These are phyloP conservation scores for Purshia tridentata DNA, from an alignment of 306 rosid genomes.

Conservation along the genomic window DNA sequence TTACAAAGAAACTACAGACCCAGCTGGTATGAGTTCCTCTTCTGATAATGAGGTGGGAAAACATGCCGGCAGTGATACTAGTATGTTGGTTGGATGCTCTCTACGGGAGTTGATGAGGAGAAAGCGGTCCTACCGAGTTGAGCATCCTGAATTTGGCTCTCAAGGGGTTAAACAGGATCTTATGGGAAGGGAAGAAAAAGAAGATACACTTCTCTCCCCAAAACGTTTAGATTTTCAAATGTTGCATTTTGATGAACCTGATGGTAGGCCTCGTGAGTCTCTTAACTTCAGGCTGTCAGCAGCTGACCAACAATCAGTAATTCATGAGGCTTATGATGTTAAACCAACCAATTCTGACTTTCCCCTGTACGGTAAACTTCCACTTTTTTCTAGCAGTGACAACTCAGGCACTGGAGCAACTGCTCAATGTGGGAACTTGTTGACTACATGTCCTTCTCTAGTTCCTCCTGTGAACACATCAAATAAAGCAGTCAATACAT, in stretches of 20 bases:
- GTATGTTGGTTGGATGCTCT: conserved; percentile 48
- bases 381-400: conserved; percentile 33
- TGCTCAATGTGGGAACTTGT: conserved; percentile 6
- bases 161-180: conserved; percentile 33
- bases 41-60: conserved; percentile 30
- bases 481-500: too few species aligned
- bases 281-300: conserved; percentile 20
- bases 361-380: conserved; percentile 35
- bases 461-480: conserved; percentile 2
- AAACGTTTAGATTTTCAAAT: conserved; percentile 33
- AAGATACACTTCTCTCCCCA: conserved; percentile 30
- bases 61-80: conserved; percentile 19
- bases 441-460: conserved; percentile 31
- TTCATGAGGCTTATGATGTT: conserved; percentile 28
- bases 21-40: conserved; percentile 32
- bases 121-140: conserved; percentile 55
- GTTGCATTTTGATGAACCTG: conserved; percentile 21
- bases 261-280: conserved; percentile 18
- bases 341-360: conserved; percentile 30
- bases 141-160: conserved; percentile 43
- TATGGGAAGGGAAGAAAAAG: conserved; percentile 38
- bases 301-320: conserved; percentile 30
- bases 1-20: conserved; percentile 30
- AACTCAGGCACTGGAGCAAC: not conserved
- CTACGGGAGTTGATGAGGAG: conserved; percentile 89